phyloP scores from a whole-genome alignment of 371 early-diverging fungal species.

The Catenaria anguillulae region DNA sequence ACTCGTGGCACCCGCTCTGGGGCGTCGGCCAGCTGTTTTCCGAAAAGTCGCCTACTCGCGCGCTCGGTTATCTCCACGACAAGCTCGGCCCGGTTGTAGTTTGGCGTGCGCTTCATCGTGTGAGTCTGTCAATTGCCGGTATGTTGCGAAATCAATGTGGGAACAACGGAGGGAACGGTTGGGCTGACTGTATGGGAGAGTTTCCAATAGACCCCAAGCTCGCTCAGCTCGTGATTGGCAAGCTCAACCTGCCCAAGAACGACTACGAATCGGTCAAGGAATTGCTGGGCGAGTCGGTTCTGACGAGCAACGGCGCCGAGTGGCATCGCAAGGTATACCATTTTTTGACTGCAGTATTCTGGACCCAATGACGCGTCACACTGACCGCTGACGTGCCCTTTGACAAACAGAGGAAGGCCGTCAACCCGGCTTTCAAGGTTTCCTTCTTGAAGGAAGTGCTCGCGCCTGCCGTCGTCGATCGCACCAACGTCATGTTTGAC shows the following conservation, averaged over 20 bases:
- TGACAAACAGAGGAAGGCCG: slow-evolving; percentile 6
- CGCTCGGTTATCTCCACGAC: not conserved
- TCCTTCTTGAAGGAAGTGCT: not conserved
- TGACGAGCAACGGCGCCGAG: not conserved
- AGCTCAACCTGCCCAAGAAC: slow-evolving; percentile 5
- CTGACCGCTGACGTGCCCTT: too few species aligned
- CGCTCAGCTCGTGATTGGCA: not conserved
- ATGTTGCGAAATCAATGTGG: not conserved
- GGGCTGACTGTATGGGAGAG: not conserved
- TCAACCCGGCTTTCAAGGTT: slow-evolving; percentile 3
- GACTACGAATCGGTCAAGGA: not conserved
- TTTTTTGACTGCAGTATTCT: too few species aligned
- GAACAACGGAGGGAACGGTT: too few species aligned
- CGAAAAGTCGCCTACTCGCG: not conserved
- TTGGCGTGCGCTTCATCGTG: not conserved
- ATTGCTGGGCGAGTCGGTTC: not conserved
- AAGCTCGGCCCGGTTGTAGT: not conserved
- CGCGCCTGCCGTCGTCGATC: not conserved
- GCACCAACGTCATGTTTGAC: not conserved
- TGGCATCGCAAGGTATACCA: not conserved
- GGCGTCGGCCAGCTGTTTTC: not conserved
- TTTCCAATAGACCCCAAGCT: not conserved
- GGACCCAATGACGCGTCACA: too few species aligned
- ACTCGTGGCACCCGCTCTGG: not conserved
- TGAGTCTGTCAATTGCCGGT: not conserved